Evolutionary conservation across 805 yeast genomes (phyloP).

Genomic region (Martiniozyma abietophila): DNA sequence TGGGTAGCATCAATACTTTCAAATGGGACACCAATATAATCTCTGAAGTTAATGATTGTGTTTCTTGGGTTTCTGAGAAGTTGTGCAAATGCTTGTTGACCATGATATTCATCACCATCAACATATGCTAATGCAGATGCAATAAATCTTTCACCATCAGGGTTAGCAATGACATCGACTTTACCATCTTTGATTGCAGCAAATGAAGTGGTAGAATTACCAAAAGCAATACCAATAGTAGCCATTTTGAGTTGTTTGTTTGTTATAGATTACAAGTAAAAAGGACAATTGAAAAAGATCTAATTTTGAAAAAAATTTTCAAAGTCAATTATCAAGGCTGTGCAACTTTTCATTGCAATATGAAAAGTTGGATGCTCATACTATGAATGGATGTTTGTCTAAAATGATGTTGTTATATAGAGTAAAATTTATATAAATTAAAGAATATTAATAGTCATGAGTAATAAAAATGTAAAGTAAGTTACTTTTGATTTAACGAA

Average conservation of each 20-base stretch:
- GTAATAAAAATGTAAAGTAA: too few species aligned
- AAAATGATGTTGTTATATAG: too few species aligned
- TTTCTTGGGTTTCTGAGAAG: constrained; percentile 80
- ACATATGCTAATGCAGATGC: constrained; percentile 89
- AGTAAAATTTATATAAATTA: too few species aligned
- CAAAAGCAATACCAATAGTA: constrained; percentile 91
- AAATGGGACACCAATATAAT: constrained; percentile 72
- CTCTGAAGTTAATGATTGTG: constrained; percentile 89
- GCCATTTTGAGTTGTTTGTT: constrained; percentile 25
- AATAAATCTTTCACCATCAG: constrained; percentile 96
- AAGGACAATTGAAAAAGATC: too few species aligned
- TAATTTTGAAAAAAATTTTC: background rate
- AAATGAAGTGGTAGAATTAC: constrained; percentile 91
- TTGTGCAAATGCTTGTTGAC: constrained; percentile 91
- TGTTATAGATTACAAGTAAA: background rate
- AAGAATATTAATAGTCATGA: too few species aligned
- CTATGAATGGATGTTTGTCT: too few species aligned
- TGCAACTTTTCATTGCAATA: too few species aligned
- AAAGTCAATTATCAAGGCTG: background rate
- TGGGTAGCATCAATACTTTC: constrained; percentile 59
- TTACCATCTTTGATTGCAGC: constrained; percentile 88
- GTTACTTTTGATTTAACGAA: too few species aligned
- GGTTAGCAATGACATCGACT: constrained; percentile 96
- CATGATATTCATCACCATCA: constrained; percentile 94
- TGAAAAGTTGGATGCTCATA: too few species aligned